phyloP scores from a whole-genome alignment of 352 stramenopile species.

The Pythium rhizo-oryzae region DNA sequence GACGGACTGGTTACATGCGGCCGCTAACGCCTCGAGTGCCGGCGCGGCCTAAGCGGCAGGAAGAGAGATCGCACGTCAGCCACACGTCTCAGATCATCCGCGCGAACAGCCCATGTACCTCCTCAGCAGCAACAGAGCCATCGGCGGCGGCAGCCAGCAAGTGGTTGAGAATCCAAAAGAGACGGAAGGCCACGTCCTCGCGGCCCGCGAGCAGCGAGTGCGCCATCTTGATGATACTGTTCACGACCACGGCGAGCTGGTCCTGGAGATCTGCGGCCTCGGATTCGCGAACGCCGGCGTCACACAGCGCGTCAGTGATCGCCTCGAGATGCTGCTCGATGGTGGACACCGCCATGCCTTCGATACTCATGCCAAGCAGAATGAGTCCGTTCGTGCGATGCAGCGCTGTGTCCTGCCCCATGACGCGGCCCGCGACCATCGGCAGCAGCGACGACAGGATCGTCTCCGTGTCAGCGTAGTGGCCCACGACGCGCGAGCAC shows the following conservation, averaged over 20 bases:
- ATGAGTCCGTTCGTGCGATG: conserved; percentile 82
- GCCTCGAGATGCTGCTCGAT: conserved; percentile 68
- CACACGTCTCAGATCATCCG: neutral
- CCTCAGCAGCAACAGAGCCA: conserved; percentile 52
- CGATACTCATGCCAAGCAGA: conserved; percentile 78
- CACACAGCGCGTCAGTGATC: conserved; percentile 77
- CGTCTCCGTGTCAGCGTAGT: conserved; percentile 73
- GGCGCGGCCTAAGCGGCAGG: conserved; percentile 38
- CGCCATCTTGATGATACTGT: conserved; percentile 63
- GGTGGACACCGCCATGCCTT: conserved; percentile 67
- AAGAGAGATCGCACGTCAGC: neutral
- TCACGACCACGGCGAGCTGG: conserved; percentile 60
- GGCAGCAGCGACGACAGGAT: conserved; percentile 75
- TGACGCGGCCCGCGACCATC: conserved; percentile 64
- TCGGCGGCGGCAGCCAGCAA: conserved; percentile 62
- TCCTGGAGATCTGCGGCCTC: conserved; percentile 74
- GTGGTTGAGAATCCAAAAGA: conserved; percentile 85
- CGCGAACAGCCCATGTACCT: conserved; percentile 29
- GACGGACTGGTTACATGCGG: conserved; percentile 31
- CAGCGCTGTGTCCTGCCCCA: conserved; percentile 76
- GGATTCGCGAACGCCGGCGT: conserved; percentile 67
- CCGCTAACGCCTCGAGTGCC: conserved; percentile 39
- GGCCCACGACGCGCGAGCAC: conserved; percentile 64
- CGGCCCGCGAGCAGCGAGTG: conserved; percentile 41
- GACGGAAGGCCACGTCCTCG: conserved; percentile 59